phyloP scores from a whole-genome alignment of 495 filamentous ascomycete species.

The Pyrenopolyporus hunteri region DNA sequence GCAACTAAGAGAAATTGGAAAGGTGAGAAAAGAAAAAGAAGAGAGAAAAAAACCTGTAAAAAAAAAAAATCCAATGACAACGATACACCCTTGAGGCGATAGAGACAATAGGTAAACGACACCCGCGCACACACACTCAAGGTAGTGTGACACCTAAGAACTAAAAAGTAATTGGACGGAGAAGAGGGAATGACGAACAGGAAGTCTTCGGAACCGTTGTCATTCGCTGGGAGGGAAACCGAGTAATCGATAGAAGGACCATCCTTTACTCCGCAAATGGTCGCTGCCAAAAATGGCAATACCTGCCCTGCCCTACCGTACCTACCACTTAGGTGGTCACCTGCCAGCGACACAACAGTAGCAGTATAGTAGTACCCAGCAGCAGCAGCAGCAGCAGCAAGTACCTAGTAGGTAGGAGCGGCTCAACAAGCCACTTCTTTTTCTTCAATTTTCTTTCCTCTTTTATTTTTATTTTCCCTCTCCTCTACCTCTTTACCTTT shows the following conservation, averaged over 20 bases:
- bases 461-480: slow-evolving; percentile 7
- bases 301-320: no score
- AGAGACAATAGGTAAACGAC: background rate
- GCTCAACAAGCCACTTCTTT: slow-evolving; percentile 16
- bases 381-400: background rate
- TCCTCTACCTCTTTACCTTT: no score
- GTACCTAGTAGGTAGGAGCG: background rate
- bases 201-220: slow-evolving; percentile 8
- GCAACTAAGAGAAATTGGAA: slow-evolving; percentile 9
- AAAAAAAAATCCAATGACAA: slow-evolving; percentile 2
- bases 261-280: slow-evolving; percentile 27
- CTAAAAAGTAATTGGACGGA: slow-evolving; percentile 28
- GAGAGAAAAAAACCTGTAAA: slow-evolving; percentile 11
- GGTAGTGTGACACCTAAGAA: slow-evolving; percentile 17
- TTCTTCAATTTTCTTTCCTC: no score
- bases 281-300: no score
- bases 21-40: background rate
- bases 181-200: slow-evolving; percentile 30
- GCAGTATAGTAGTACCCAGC: background rate
- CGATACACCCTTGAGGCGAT: background rate
- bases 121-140: no score
- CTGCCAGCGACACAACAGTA: slow-evolving; percentile 23
- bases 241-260: slow-evolving; percentile 9
- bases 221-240: slow-evolving; percentile 29
- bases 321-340: slow-evolving; percentile 14